Base-by-base conservation (phyloP, 2,329 filamentous ascomycete genomes). In the Sporothrix variecibatus region DNA sequence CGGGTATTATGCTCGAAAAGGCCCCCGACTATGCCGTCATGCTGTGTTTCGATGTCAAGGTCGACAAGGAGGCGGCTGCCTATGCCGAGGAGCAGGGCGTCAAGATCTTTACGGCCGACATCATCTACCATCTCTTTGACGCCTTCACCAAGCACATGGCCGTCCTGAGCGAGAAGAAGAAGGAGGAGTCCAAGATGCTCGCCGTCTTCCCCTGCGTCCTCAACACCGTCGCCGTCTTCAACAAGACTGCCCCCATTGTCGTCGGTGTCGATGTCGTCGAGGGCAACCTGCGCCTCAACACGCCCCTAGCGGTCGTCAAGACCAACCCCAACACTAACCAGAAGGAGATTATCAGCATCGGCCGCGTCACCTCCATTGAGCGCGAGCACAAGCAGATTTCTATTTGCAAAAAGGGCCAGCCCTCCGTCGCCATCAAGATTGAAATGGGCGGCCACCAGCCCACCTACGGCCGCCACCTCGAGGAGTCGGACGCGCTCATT, bases 41-140 rank as follows among this genome's bases (percentile, higher is more conserved):
- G 96, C 91, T 99, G 70, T 98, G 96, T 83, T 99, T 99, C 88
- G 97, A 99, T 82, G 96, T 99, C 84, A 98, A 98, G 86, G 94
- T 99, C 20, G 96, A 99, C 85, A 98, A 97, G 83, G 96, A 99
- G 81, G 96, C 96, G 0, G 91, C 92, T 77, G 88, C 89, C 11
- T 97, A 98, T 79, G 96, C 96, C 12, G 94, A 98, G 23, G 94
- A 98, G 74, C 91, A 97, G 76, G 94, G 94, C 71, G 93, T 99
- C 85, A 98, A 97, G 87, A 93, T 99, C 79, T 99, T 99, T 86
- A 97, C 94, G 2, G 96, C 97, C 2, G 95, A 99, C 83, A 99
- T 99, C 79, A 99, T 99, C 81, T 99, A 99, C 84, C 96, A 99
- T 83, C 87, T 99, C 74, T 99, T 99, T 82, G 97, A 99, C 83